These are phyloP conservation scores for Pecoramyces ruminantium DNA, from an alignment of 192 early-diverging fungal species.

Conservation along the genomic window DNA sequence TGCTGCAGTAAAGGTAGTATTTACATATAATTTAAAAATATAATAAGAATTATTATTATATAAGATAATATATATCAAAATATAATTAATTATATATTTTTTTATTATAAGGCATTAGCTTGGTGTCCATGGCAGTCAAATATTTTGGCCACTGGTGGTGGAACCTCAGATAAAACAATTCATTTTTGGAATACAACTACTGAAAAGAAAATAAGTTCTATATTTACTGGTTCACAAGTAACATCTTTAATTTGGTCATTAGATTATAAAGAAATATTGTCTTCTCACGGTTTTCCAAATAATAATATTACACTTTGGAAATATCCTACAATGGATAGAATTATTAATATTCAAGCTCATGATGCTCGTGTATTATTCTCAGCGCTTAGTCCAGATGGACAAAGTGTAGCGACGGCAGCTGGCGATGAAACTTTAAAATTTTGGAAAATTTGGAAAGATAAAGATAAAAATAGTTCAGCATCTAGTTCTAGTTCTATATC, in stretches of 20 bases:
- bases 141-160: slow-evolving; percentile 38
- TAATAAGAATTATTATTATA: background rate
- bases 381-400: slow-evolving; percentile 32
- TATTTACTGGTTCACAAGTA: slow-evolving; percentile 36
- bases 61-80: background rate
- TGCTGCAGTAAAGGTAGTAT: slow-evolving; percentile 35
- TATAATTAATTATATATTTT: background rate
- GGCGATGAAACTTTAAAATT: slow-evolving; percentile 36
- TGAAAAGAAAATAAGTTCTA: slow-evolving; percentile 7
- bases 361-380: slow-evolving; percentile 25
- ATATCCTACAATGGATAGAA: slow-evolving; percentile 24
- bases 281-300: slow-evolving; percentile 31
- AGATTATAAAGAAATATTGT: slow-evolving; percentile 34
- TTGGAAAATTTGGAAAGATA: slow-evolving; percentile 34
- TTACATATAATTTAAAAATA: too few species aligned
- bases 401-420: slow-evolving; percentile 25
- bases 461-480: background rate
- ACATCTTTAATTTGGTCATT: slow-evolving; percentile 32
- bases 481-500: background rate
- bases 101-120: slow-evolving; percentile 47
- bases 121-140: slow-evolving; percentile 84
- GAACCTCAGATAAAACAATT: slow-evolving; percentile 23
- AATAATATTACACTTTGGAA: slow-evolving; percentile 29
- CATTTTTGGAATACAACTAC: slow-evolving; percentile 40
- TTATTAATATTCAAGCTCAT: slow-evolving; percentile 30